These are phyloP conservation scores for Chlamydomonas asymmetrica DNA, from an alignment of 139 green algal genomes.

Conservation along the genomic window DNA sequence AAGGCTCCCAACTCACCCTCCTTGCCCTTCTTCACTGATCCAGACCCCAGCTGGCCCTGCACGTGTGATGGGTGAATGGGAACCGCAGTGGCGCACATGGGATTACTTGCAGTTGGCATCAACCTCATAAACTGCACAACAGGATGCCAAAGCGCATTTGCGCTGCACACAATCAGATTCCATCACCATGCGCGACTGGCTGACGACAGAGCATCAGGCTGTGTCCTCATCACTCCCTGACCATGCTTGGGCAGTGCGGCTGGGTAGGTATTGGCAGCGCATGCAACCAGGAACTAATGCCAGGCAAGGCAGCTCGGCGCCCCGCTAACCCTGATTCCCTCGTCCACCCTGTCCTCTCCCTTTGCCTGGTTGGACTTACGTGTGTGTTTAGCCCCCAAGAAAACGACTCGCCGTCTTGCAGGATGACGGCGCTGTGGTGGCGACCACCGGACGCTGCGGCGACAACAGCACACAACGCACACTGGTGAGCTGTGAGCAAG, in stretches of 20 bases:
- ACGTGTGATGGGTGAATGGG: too few species aligned
- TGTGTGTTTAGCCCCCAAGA: slow-evolving; percentile 79
- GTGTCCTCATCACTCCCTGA: too few species aligned
- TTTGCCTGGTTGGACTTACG: slow-evolving; percentile 27
- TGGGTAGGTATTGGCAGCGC: too few species aligned
- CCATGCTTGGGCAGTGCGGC: too few species aligned
- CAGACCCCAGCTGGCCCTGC: slow-evolving; percentile 78
- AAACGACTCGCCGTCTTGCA: slow-evolving; percentile 66
- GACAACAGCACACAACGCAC: background rate
- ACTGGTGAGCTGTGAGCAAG: background rate
- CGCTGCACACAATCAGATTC: too few species aligned
- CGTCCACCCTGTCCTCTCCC: background rate
- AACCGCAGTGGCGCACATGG: too few species aligned
- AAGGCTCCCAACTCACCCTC: slow-evolving; percentile 61
- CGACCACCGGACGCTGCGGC: slow-evolving; percentile 58
- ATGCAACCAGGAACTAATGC: background rate
- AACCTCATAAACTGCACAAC: too few species aligned
- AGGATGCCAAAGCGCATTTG: too few species aligned
- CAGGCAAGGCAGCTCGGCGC: background rate
- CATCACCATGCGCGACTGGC: too few species aligned
- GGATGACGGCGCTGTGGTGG: slow-evolving; percentile 77
- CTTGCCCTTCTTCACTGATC: slow-evolving; percentile 63
- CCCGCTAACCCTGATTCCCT: background rate
- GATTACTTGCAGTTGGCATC: too few species aligned
- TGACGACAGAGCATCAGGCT: too few species aligned